These are phyloP conservation scores for Arabidopsis lyrata DNA, from an alignment of 441 rosid species.

Conservation along the genomic window DNA sequence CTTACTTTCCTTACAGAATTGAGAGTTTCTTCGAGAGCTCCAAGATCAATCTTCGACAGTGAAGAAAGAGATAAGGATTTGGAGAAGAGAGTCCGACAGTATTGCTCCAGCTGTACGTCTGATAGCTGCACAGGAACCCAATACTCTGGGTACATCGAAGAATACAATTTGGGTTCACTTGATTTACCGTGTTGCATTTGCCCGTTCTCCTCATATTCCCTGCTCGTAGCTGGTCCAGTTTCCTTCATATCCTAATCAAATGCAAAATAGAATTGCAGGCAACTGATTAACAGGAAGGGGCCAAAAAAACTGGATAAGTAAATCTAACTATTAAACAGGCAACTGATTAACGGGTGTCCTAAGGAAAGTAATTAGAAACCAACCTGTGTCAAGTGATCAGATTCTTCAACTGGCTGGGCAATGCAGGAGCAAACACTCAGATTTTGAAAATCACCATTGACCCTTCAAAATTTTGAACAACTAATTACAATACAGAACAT, in stretches of 20 bases:
- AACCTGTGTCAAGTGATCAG: conserved; percentile 50
- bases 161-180: conserved; percentile 28
- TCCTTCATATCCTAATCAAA: conserved; percentile 70
- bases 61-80: conserved; percentile 67
- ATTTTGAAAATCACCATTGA: conserved; percentile 38
- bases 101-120: conserved; percentile 88
- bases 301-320: too few relatives aligned
- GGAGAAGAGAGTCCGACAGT: conserved; percentile 75
- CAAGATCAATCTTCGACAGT: conserved; percentile 63
- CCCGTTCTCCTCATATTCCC: conserved; percentile 42
- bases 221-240: conserved; percentile 46
- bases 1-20: conserved; percentile 74
- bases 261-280: conserved; percentile 29
- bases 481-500: conserved; percentile 30
- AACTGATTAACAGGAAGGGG: conserved; percentile 5
- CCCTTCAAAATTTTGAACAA: conserved; percentile 51
- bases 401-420: conserved; percentile 43
- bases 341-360: conserved; percentile 3
- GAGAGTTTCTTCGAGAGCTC: conserved; percentile 69
- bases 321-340: not conserved
- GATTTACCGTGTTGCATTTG: conserved; percentile 43
- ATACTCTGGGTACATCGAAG: conserved; percentile 73
- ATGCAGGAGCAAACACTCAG: conserved; percentile 49
- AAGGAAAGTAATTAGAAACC: conserved; percentile 36
- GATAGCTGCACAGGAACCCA: conserved; percentile 94